phyloP scores from a whole-genome alignment of 2,329 filamentous ascomycete genomes.

The Colletotrichum sp. region DNA sequence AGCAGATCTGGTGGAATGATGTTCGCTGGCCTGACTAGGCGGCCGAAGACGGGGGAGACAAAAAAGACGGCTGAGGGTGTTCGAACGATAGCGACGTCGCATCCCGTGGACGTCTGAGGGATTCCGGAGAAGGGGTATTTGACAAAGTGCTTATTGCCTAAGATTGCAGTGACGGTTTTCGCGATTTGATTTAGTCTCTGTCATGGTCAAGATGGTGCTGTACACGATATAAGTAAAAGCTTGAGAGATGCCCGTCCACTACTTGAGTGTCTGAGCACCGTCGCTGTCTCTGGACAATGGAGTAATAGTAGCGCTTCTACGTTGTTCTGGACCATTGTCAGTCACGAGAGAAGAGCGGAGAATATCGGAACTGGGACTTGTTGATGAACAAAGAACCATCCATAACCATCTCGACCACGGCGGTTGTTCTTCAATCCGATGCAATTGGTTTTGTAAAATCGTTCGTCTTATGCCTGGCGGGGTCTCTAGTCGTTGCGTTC shows the following conservation, averaged over 20 bases:
- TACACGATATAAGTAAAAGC: background rate
- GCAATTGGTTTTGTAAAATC: background rate
- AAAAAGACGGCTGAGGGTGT: background rate
- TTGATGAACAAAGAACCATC: background rate
- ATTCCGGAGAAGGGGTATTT: background rate
- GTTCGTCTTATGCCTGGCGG: conserved; percentile 17
- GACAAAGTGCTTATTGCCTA: background rate
- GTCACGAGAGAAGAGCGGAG: background rate
- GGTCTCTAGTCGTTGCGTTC: conserved; percentile 21
- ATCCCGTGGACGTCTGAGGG: background rate
- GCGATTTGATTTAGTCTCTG: background rate
- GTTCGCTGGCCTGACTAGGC: background rate
- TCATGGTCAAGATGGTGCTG: background rate
- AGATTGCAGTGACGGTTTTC: background rate
- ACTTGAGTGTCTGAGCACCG: background rate
- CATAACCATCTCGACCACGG: background rate
- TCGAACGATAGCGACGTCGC: background rate
- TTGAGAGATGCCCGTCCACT: background rate
- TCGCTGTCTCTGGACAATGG: background rate
- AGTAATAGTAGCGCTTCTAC: background rate
- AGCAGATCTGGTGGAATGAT: background rate
- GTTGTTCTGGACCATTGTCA: background rate
- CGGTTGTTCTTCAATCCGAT: background rate
- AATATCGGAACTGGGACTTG: background rate
- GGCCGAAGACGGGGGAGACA: background rate